Percentiles rank a stretch among this genome's conserved stretches.
Evolutionary conservation across 139 green algal species (phyloP).

Genomic region (Chlamydomonas asymmetrica): DNA sequence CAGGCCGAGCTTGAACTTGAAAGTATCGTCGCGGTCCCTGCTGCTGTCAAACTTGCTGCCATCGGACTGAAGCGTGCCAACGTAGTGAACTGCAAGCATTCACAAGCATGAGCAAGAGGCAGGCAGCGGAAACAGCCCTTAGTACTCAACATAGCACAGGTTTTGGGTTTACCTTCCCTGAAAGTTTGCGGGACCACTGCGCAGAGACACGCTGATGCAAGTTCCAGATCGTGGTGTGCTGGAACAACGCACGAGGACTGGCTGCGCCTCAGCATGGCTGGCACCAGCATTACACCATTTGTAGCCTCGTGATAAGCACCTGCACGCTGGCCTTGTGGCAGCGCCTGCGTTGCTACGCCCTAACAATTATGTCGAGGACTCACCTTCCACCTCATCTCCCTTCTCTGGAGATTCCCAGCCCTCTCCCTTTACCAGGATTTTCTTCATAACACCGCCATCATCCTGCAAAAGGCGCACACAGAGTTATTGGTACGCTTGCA

Average conservation of each 20-base stretch:
- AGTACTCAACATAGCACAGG: too few species aligned
- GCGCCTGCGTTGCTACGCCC: not conserved
- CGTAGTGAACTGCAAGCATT: constrained; percentile 95
- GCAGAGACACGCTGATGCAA: too few species aligned
- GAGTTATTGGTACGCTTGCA: too few species aligned
- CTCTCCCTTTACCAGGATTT: constrained; percentile 70
- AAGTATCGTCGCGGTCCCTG: constrained; percentile 82
- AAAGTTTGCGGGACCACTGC: not conserved
- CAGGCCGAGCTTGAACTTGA: constrained; percentile 83
- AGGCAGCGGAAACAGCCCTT: too few species aligned
- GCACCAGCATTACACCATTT: too few species aligned
- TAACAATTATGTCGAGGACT: not conserved
- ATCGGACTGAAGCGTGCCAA: constrained; percentile 87
- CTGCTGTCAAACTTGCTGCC: constrained; percentile 94
- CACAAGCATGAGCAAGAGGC: too few species aligned
- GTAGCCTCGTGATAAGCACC: too few species aligned
- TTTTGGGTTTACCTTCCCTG: not conserved
- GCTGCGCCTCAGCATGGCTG: too few species aligned
- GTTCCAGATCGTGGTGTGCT: too few species aligned
- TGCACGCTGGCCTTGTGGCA: too few species aligned
- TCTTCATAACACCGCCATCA: constrained; percentile 87
- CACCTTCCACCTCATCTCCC: constrained; percentile 78
- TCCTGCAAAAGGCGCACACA: constrained; percentile 54
- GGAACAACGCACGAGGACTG: too few species aligned
- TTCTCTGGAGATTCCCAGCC: constrained; percentile 84